phyloP scores from a whole-genome alignment of 2,329 filamentous ascomycete genomes.

The Fusarium phyllophilum region DNA sequence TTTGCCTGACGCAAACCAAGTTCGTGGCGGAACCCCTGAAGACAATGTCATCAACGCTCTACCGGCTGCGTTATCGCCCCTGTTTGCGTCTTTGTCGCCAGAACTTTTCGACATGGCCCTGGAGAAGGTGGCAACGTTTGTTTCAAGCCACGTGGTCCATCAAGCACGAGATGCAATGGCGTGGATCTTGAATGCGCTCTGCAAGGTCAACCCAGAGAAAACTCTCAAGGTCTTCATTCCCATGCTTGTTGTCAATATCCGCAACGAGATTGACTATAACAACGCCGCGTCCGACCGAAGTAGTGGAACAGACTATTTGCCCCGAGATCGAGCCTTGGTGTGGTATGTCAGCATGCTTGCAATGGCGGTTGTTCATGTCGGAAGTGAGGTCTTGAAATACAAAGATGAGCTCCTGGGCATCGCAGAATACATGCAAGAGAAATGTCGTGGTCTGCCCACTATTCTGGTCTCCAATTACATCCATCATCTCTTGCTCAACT shows the following conservation, averaged over 20 bases:
- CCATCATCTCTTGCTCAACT: conserved; percentile 92
- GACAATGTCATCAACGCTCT: conserved; percentile 97
- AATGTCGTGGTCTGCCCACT: conserved; percentile 91
- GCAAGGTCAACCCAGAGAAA: conserved; percentile 95
- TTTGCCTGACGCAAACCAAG: conserved; percentile 86
- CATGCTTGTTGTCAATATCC: conserved; percentile 89
- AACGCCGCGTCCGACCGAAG: conserved; percentile 94
- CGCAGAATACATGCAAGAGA: conserved; percentile 94
- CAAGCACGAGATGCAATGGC: conserved; percentile 98
- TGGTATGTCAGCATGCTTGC: conserved; percentile 98
- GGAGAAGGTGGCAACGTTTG: conserved; percentile 91
- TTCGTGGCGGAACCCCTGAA: conserved; percentile 91
- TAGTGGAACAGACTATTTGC: conserved; percentile 91
- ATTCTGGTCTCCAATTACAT: conserved; percentile 98
- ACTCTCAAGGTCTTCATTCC: conserved; percentile 91
- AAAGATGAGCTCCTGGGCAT: conserved; percentile 90
- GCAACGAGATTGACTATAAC: conserved; percentile 96
- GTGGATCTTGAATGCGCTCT: conserved; percentile 95
- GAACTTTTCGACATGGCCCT: conserved; percentile 93
- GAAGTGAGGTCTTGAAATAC: conserved; percentile 87
- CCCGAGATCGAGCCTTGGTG: conserved; percentile 89
- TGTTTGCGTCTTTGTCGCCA: conserved; percentile 90
- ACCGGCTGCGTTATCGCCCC: conserved; percentile 87
- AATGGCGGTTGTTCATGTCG: conserved; percentile 98
- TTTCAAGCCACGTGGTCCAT: conserved; percentile 93